Evolutionary conservation across 164 flowering plant genomes (phyloP).

Genomic region (Akebia trifoliata): DNA sequence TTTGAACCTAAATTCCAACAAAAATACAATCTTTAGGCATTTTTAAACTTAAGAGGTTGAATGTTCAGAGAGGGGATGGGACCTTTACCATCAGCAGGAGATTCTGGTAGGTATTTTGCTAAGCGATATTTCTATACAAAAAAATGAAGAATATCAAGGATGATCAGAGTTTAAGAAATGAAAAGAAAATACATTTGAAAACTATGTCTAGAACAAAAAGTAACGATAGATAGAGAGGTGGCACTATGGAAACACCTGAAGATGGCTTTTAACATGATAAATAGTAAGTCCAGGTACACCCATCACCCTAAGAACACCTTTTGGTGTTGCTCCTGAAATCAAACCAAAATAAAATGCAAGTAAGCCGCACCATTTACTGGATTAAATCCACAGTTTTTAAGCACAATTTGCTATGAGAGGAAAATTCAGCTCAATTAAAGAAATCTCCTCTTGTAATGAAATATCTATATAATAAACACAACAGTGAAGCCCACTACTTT

Average conservation of each 20-base stretch:
- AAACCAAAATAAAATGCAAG: neutral
- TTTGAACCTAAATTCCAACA: constrained; percentile 38
- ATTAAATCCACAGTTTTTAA: too few species aligned
- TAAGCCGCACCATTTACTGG: too few species aligned
- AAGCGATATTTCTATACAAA: constrained; percentile 56
- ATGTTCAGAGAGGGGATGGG: neutral
- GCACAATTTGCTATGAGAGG: too few species aligned
- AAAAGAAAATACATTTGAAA: neutral
- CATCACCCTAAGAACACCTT: constrained; percentile 72
- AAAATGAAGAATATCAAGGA: neutral
- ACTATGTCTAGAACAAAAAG: neutral
- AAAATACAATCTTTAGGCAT: neutral
- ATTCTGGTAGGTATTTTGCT: constrained; percentile 63
- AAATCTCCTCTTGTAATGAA: too few species aligned
- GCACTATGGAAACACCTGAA: constrained; percentile 39
- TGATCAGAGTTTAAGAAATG: neutral
- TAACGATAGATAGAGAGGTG: neutral
- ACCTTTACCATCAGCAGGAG: constrained; percentile 51
- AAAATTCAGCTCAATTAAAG: too few species aligned
- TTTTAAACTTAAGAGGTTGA: neutral
- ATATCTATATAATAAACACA: too few species aligned
- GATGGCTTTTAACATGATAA: constrained; percentile 73
- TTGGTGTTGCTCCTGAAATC: constrained; percentile 65
- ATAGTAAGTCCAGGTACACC: constrained; percentile 73
- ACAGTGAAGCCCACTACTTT: too few species aligned